Evolutionary conservation across 495 filamentous ascomycete species (phyloP).

Genomic region (Baudoinia panamericana): DNA sequence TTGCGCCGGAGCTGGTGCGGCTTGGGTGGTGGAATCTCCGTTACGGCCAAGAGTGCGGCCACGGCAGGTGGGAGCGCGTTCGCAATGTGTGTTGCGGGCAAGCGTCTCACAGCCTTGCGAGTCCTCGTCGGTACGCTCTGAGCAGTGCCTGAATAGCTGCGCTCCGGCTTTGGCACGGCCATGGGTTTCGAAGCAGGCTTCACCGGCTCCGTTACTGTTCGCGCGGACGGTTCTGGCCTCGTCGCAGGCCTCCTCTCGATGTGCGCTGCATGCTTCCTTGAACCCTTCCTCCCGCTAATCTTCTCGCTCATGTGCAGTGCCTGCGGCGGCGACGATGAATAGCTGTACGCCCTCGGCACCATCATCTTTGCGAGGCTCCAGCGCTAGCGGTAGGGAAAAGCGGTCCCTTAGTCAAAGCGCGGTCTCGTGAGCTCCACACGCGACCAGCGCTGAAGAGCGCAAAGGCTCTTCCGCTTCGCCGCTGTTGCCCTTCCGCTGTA

Average conservation of each 20-base stretch:
- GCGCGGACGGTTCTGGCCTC: not conserved
- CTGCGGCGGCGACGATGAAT: conserved; percentile 13
- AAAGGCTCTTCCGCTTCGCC: no score
- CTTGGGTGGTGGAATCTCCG: conserved; percentile 29
- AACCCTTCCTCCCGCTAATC: not conserved
- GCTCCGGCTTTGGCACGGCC: conserved; percentile 7
- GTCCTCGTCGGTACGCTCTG: conserved; percentile 1
- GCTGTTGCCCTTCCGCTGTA: no score
- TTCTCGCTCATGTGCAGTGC: not conserved
- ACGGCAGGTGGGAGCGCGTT: conserved; percentile 32
- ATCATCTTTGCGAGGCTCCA: conserved; percentile 10
- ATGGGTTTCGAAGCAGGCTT: conserved; percentile 10
- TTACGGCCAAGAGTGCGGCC: conserved; percentile 34
- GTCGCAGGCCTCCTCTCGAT: not conserved
- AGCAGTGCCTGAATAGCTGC: not conserved
- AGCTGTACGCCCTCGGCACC: conserved; percentile 16
- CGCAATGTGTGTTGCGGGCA: conserved; percentile 21
- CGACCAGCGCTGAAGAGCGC: not conserved
- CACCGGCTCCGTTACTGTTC: conserved; percentile 3
- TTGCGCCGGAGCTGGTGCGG: conserved; percentile 18
- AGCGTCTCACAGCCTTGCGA: not conserved
- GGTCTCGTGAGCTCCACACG: not conserved
- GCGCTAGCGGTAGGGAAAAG: not conserved
- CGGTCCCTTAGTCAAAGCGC: not conserved
- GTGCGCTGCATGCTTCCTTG: not conserved